Percentiles rank a stretch among this genome's conserved stretches.
Evolutionary conservation across 805 yeast species (phyloP).

Genomic region (Suhomyces kilbournensis): DNA sequence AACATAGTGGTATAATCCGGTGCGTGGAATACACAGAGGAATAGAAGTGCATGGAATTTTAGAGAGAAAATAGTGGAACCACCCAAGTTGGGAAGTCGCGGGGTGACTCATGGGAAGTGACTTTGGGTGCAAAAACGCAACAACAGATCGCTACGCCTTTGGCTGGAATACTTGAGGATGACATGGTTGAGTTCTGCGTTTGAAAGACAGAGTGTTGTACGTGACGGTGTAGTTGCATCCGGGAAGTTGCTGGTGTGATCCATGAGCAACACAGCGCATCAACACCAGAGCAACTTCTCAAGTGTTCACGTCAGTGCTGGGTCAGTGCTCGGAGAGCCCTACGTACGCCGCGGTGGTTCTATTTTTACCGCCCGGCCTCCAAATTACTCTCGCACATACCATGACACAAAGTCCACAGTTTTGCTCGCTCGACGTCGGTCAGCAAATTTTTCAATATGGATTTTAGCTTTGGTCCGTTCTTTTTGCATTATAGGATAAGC

Average conservation of each 20-base stretch:
- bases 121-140: background rate
- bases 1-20: no score
- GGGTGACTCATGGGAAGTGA: background rate
- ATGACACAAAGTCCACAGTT: constrained; percentile 7
- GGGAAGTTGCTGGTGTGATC: background rate
- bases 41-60: no score
- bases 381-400: background rate
- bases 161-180: background rate
- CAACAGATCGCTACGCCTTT: background rate
- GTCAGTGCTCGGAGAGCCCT: background rate
- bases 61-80: background rate
- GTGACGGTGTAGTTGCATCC: background rate
- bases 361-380: background rate
- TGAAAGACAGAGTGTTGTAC: no score
- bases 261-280: no score
- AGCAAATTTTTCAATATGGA: constrained; percentile 10
- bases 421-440: constrained; percentile 8
- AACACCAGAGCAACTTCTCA: background rate
- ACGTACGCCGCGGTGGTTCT: background rate
- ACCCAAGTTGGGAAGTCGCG: background rate
- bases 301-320: background rate
- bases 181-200: no score
- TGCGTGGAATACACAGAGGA: no score
- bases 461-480: background rate
- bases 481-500: constrained; percentile 1